A percentile compares a stretch with the other conserved stretches of the same genome.
phyloP scores from a whole-genome alignment of 768 basidiomycete species.

The Kwoniella botswanensis region DNA sequence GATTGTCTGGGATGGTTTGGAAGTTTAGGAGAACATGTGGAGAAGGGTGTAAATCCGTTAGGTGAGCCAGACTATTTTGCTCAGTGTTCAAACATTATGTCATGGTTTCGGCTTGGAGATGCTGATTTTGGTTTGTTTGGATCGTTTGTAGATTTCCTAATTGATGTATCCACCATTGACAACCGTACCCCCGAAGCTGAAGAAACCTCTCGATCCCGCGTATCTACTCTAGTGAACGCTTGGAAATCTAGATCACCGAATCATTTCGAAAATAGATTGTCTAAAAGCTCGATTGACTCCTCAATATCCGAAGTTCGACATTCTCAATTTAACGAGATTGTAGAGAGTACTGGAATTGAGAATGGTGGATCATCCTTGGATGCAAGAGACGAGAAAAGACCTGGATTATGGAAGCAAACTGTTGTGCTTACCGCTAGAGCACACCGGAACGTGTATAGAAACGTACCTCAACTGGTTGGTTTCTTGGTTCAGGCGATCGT shows the following conservation, averaged over 20 bases:
- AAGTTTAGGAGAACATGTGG: slow-evolving; percentile 52
- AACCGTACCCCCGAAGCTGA: slow-evolving; percentile 59
- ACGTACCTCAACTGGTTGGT: slow-evolving; percentile 43
- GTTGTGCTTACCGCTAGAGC: slow-evolving; percentile 45
- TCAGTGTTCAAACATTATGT: background rate
- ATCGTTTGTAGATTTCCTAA: slow-evolving; percentile 55
- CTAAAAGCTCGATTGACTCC: slow-evolving; percentile 13
- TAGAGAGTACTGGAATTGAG: background rate
- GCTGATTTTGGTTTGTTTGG: too few relatives aligned
- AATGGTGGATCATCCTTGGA: background rate
- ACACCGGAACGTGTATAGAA: slow-evolving; percentile 54
- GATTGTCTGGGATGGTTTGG: slow-evolving; percentile 60
- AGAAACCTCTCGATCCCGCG: slow-evolving; percentile 55
- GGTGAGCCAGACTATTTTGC: slow-evolving; percentile 34
- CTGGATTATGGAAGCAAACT: slow-evolving; percentile 49
- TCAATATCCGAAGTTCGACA: background rate
- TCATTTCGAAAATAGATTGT: slow-evolving; percentile 6
- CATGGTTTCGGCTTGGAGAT: too few relatives aligned
- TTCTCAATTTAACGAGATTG: background rate
- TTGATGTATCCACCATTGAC: slow-evolving; percentile 62
- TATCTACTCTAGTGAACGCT: slow-evolving; percentile 56
- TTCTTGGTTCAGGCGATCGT: slow-evolving; percentile 35
- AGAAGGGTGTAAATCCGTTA: slow-evolving; percentile 61
- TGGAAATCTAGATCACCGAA: slow-evolving; percentile 54
- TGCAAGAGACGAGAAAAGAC: slow-evolving; percentile 32